Evolutionary conservation across 139 green algal genomes (phyloP).

Genomic region (Chlamydomonas asymmetrica): DNA sequence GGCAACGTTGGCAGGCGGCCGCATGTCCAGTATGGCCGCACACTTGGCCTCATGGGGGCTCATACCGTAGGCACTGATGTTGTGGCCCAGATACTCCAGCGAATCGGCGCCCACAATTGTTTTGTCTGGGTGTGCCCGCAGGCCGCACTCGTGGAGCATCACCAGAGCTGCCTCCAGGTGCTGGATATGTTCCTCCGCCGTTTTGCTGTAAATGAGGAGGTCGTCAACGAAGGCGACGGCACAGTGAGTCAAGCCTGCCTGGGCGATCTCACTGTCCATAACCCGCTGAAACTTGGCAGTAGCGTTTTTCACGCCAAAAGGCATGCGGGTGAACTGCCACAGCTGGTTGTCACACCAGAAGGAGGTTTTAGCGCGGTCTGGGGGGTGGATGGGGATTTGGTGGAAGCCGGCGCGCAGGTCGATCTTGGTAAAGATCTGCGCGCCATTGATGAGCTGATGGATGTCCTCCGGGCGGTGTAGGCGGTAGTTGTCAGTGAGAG

Average conservation of each 20-base stretch:
- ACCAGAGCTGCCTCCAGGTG: constrained; percentile 12
- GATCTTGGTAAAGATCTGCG: constrained; percentile 37
- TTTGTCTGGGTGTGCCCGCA: constrained; percentile 27
- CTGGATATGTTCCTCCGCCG: constrained; percentile 19
- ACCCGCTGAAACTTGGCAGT: not conserved
- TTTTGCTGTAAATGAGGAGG: constrained; percentile 6
- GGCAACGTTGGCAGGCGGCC: constrained; percentile 23
- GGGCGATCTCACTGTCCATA: not conserved
- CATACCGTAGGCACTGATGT: constrained; percentile 24
- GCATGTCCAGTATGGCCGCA: constrained; percentile 22
- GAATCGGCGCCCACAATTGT: constrained; percentile 15
- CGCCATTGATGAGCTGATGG: no score
- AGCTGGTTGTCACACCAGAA: no score
- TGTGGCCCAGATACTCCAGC: constrained; percentile 47
- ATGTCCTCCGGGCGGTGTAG: no score
- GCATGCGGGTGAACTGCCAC: no score
- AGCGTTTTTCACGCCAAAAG: not conserved
- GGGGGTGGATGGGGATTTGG: no score
- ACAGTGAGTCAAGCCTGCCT: constrained; percentile 8
- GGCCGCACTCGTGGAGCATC: not conserved
- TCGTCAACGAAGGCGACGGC: constrained; percentile 34
- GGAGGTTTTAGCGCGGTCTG: no score
- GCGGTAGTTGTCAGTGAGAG: no score
- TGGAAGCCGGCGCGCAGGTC: constrained; percentile 34
- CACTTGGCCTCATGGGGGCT: constrained; percentile 26